Conservation (phyloP, 257 asterid species). For the Rauvolfia tetraphylla region DNA sequence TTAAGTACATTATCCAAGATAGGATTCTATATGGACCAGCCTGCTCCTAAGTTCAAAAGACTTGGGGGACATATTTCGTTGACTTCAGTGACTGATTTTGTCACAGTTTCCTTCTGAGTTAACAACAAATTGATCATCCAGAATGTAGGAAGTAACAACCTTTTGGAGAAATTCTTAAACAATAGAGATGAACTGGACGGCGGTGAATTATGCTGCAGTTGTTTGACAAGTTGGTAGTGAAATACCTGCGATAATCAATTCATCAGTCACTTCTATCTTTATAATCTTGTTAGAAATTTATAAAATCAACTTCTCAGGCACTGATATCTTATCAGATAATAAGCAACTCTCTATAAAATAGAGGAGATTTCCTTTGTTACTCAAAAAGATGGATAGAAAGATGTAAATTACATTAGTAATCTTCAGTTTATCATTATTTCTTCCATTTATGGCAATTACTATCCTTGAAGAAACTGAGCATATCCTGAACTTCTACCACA, state of each 20-base stretch:
- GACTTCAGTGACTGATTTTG: not conserved
- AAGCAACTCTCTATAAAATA: not conserved
- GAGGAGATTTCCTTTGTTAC: not conserved
- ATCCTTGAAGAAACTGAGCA: not conserved
- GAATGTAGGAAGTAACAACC: not conserved
- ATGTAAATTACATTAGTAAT: not conserved
- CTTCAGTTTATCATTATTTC: not conserved
- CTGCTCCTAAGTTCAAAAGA: not conserved
- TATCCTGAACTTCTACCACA: not conserved
- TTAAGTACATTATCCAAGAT: not conserved
- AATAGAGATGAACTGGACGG: not conserved
- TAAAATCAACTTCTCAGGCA: not conserved
- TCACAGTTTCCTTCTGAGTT: not conserved
- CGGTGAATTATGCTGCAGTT: not conserved
- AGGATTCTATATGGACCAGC: not conserved
- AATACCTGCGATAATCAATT: not conserved
- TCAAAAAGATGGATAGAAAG: not conserved
- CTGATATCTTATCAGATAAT: not conserved
- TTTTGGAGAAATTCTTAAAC: conserved; percentile 3
- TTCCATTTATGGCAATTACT: not conserved
- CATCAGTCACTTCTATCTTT: not conserved
- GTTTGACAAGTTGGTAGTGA: not conserved
- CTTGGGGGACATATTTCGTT: not conserved
- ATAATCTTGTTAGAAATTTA: not conserved
- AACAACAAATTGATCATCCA: not conserved